A percentile compares a stretch with the other conserved stretches of the same genome.
Evolutionary conservation across 805 yeast species (phyloP).

Genomic region (Saccharomycopsis sp.): DNA sequence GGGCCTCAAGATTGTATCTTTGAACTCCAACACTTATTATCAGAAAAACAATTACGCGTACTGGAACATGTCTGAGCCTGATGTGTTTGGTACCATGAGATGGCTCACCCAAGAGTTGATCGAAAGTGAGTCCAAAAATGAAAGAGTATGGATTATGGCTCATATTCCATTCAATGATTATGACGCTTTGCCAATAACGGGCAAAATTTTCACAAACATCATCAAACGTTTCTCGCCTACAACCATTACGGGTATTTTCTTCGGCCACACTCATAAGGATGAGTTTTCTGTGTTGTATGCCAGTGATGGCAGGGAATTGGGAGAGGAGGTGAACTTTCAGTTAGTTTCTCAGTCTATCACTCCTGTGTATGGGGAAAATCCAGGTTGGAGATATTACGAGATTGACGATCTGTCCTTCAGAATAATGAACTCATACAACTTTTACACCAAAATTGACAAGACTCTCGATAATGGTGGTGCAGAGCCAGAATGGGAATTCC

Average conservation of each 20-base stretch:
- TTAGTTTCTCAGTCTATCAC: slow-evolving; percentile 63
- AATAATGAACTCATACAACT: slow-evolving; percentile 51
- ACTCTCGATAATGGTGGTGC: slow-evolving; percentile 43
- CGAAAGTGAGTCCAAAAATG: slow-evolving; percentile 47
- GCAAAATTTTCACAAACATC: slow-evolving; percentile 45
- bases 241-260: slow-evolving; percentile 60
- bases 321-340: slow-evolving; percentile 42
- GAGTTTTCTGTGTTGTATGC: slow-evolving; percentile 54
- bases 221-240: slow-evolving; percentile 60
- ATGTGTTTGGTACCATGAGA: slow-evolving; percentile 53
- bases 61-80: slow-evolving; percentile 44
- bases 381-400: slow-evolving; percentile 65
- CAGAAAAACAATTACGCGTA: slow-evolving; percentile 51
- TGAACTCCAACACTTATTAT: slow-evolving; percentile 64
- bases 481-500: slow-evolving; percentile 55
- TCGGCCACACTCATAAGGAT: slow-evolving; percentile 65
- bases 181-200: slow-evolving; percentile 54
- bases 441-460: slow-evolving; percentile 49
- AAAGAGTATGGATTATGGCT: slow-evolving; percentile 66
- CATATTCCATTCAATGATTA: slow-evolving; percentile 52
- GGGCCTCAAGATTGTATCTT: slow-evolving; percentile 51
- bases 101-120: slow-evolving; percentile 53
- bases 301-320: slow-evolving; percentile 34
- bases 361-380: slow-evolving; percentile 51
- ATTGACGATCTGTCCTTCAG: slow-evolving; percentile 54